phyloP scores from a whole-genome alignment of 257 asterid species.

The Nicotiana otophora region DNA sequence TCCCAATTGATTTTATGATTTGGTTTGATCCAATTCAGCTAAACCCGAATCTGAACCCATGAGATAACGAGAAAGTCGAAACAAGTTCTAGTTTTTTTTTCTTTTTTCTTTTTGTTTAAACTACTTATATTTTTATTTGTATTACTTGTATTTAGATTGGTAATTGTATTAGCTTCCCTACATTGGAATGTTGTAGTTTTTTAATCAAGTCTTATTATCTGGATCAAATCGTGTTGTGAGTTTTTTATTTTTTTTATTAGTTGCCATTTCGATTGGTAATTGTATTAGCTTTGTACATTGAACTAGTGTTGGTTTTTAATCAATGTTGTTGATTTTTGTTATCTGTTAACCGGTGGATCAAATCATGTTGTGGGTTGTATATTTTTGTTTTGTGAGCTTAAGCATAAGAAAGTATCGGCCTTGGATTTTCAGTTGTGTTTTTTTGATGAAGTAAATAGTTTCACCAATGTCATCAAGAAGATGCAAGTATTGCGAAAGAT shows the following conservation, averaged over 20 bases:
- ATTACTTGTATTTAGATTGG: constrained; percentile 6
- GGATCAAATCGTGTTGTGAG: background rate
- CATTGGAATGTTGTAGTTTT: background rate
- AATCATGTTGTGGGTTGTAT: background rate
- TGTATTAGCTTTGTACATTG: constrained; percentile 1
- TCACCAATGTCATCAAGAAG: too few relatives aligned
- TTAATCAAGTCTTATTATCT: background rate
- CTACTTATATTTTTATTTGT: background rate
- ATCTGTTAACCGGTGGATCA: background rate
- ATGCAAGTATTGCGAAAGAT: too few relatives aligned
- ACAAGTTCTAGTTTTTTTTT: background rate
- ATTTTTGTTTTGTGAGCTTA: background rate
- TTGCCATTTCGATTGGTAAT: constrained; percentile 3
- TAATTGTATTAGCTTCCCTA: background rate
- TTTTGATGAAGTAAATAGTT: too few relatives aligned
- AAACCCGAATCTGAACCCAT: constrained; percentile 10
- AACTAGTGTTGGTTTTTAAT: background rate
- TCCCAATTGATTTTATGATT: background rate
- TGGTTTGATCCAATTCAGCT: constrained; percentile 8
- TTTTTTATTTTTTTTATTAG: background rate
- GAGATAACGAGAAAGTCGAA: constrained; percentile 1
- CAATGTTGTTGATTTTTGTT: background rate
- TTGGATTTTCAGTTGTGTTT: constrained; percentile 6
- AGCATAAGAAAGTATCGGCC: background rate
- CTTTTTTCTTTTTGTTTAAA: background rate